Conservation (phyloP, 2,329 filamentous ascomycete species). For the Neurospora sp. region DNA sequence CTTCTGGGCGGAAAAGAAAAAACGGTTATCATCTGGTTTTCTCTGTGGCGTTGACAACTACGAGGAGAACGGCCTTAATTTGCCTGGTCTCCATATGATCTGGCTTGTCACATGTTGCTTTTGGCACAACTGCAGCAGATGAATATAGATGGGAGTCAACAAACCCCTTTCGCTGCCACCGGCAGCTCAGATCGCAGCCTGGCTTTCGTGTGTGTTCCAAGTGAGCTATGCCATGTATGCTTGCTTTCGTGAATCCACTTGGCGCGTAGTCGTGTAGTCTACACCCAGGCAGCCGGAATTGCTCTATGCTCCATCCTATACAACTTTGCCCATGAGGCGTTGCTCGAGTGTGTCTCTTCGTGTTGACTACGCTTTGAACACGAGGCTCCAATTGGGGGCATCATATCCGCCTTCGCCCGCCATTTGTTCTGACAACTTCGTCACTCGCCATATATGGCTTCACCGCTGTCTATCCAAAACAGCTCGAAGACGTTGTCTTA, state of each 20-base stretch:
- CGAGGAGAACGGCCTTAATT: slow-evolving; percentile 58
- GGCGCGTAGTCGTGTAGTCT: not conserved
- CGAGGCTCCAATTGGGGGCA: not conserved
- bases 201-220: not conserved
- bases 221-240: not conserved
- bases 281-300: not conserved
- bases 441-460: not conserved
- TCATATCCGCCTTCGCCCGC: not conserved
- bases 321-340: not conserved
- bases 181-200: slow-evolving; percentile 1
- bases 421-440: not conserved
- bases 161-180: not conserved
- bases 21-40: slow-evolving; percentile 39
- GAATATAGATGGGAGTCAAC: slow-evolving; percentile 15
- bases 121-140: slow-evolving; percentile 26
- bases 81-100: slow-evolving; percentile 54
- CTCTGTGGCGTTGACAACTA: slow-evolving; percentile 58
- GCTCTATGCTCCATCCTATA: not conserved
- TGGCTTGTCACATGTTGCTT: slow-evolving; percentile 39
- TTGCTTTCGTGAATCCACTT: not conserved
- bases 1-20: slow-evolving; percentile 20
- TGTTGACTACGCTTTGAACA: not conserved
- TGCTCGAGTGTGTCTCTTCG: not conserved
- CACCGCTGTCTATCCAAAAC: not conserved
- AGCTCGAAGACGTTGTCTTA: not conserved